A percentile compares a stretch with the other conserved stretches of the same genome.
These are phyloP conservation scores for Hypoxylon sp. DNA, from an alignment of 2,329 filamentous ascomycete species.

Conservation along the genomic window DNA sequence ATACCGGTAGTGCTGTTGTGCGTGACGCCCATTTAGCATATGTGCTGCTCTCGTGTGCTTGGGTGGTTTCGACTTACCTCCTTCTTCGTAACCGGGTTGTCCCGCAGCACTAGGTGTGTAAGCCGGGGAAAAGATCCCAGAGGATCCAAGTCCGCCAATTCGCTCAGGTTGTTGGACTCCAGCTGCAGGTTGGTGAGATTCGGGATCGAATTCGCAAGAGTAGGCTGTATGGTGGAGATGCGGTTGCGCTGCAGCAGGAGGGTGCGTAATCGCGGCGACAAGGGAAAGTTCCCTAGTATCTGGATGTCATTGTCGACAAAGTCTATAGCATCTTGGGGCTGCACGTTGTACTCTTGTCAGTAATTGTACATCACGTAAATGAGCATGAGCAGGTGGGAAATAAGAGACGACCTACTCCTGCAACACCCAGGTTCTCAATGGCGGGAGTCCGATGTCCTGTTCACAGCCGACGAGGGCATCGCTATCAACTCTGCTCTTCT, in stretches of 20 bases:
- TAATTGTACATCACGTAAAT: background rate
- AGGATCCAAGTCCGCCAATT: constrained; percentile 90
- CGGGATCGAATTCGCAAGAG: constrained; percentile 80
- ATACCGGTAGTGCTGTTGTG: constrained; percentile 83
- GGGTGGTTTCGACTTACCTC: constrained; percentile 74
- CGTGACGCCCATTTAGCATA: background rate
- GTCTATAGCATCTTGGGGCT: constrained; percentile 97
- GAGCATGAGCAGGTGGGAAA: constrained; percentile 2
- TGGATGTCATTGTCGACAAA: constrained; percentile 98
- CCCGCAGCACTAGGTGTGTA: constrained; percentile 83
- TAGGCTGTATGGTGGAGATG: constrained; percentile 82
- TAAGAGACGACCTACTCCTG: constrained; percentile 74
- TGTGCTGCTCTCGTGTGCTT: background rate
- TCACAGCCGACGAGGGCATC: constrained; percentile 65
- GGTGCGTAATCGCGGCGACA: constrained; percentile 87
- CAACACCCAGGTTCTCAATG: constrained; percentile 97
- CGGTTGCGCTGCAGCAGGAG: constrained; percentile 92
- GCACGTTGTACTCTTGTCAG: constrained; percentile 7
- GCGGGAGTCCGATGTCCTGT: constrained; percentile 97
- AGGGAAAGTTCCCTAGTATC: constrained; percentile 89
- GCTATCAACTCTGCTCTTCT: constrained; percentile 85
- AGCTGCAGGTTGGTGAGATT: constrained; percentile 86
- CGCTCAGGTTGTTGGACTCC: constrained; percentile 82
- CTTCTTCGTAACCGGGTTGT: constrained; percentile 92
- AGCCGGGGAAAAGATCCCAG: constrained; percentile 76